A percentile compares a stretch with the other conserved stretches of the same genome.
Conservation (phyloP, 768 basidiomycete genomes). For the Podaxis sp. region DNA sequence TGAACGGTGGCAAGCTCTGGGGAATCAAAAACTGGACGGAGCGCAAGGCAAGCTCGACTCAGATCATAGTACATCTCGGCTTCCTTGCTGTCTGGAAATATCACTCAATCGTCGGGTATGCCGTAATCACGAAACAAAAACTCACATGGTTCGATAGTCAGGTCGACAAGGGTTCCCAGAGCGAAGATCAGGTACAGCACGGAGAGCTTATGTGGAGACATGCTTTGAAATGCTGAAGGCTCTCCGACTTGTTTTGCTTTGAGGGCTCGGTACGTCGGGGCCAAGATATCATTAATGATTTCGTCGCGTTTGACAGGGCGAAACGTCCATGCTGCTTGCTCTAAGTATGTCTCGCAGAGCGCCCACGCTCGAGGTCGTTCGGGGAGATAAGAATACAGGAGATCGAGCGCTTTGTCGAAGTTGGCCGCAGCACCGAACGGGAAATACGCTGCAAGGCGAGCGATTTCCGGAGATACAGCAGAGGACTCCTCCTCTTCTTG, state of each 20-base stretch:
- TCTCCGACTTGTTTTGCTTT: conserved; percentile 30
- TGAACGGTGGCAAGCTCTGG: conserved; percentile 52
- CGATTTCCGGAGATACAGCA: conserved; percentile 38
- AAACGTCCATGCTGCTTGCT: conserved; percentile 60
- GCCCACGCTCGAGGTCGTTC: conserved; percentile 59
- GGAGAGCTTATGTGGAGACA: conserved; percentile 49
- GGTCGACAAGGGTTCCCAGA: conserved; percentile 53
- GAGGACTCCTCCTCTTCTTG: conserved; percentile 32
- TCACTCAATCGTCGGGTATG: not conserved
- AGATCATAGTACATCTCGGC: conserved; percentile 43
- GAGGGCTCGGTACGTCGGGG: conserved; percentile 54
- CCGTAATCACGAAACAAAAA: conserved; percentile 3
- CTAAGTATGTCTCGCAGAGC: conserved; percentile 66
- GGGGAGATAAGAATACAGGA: conserved; percentile 47
- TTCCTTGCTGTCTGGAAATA: conserved; percentile 34
- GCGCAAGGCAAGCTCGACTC: conserved; percentile 38
- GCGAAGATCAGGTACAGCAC: conserved; percentile 54
- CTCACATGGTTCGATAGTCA: conserved; percentile 54
- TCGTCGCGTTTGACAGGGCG: conserved; percentile 64
- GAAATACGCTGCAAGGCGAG: conserved; percentile 36
- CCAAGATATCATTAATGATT: conserved; percentile 62
- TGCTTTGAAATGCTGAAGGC: conserved; percentile 17
- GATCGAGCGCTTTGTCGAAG: conserved; percentile 34
- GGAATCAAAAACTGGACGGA: conserved; percentile 47
- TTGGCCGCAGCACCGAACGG: conserved; percentile 42